Evolutionary conservation across 148 eudicot genomes (phyloP).

Genomic region (Gaultheria prostrata): DNA sequence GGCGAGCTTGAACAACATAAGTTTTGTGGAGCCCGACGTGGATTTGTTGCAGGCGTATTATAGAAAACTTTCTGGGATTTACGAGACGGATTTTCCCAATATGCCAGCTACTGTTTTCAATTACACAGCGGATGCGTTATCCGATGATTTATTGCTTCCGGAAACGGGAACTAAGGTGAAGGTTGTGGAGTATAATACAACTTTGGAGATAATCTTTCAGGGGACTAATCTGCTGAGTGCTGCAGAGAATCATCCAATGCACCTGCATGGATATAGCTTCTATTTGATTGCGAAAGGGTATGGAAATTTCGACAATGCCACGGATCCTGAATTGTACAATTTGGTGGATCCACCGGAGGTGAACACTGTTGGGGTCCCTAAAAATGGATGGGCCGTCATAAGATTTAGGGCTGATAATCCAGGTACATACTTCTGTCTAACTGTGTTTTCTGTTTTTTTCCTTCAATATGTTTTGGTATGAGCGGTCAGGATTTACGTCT

Average conservation of each 20-base stretch:
- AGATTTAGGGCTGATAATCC: conserved; percentile 33
- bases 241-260: conserved; percentile 34
- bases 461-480: no score
- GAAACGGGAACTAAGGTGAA: conserved; percentile 15
- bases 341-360: conserved; percentile 23
- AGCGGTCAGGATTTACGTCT: no score
- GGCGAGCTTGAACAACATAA: conserved; percentile 25
- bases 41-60: conserved; percentile 27
- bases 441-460: neutral
- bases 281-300: conserved; percentile 20
- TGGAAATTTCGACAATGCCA: conserved; percentile 16
- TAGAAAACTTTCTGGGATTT: neutral
- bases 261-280: conserved; percentile 30
- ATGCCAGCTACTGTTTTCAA: conserved; percentile 14
- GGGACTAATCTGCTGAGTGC: conserved; percentile 20
- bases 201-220: conserved; percentile 28
- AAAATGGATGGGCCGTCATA: conserved; percentile 30
- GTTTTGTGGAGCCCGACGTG: conserved; percentile 10
- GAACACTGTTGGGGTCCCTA: conserved; percentile 28
- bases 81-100: conserved; percentile 20
- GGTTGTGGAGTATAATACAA: conserved; percentile 15
- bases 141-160: neutral
- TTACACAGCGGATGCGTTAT: conserved; percentile 15
- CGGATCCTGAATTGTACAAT: conserved; percentile 19
- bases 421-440: conserved; percentile 8